Evolutionary conservation across 1,284 basidiomycete genomes (phyloP), one percentile per base, ranked within the genome.

Genomic region (Rugosomyces carneus): DNA sequence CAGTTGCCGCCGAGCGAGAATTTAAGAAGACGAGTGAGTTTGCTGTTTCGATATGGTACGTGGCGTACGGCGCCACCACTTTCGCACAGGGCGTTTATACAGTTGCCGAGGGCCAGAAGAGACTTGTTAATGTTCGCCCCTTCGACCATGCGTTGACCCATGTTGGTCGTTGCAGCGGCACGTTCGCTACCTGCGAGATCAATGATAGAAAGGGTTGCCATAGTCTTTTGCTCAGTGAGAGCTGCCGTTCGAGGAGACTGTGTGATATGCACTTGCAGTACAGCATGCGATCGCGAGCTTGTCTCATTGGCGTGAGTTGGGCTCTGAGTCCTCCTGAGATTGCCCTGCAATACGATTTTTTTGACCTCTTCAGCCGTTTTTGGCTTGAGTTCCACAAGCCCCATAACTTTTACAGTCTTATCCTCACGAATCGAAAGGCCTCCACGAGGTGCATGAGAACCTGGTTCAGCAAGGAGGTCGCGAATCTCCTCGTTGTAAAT

Each of bases 91-190:
- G 94, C 93, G 56, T 94, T 95, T 69, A 98, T 97, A 66, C 93
- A 96, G 65, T 93, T 95, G 27, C 93, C 92, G 24, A 98, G 78
- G 3, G 94, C 92, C 40, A 98, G 81, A 5, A 98, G 78, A 13
- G 93, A 96, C 66, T 96, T 93, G 72, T 98, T 97, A 71, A 97
- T 97, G 61, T 96, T 95, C 36, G 93, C 93, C 29, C 94, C 94
- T 64, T 98, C 94, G 27, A 94, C 84, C 87, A 97, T 92, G 20
- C 94, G 84, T 56, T 93, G 87, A n/a, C 94, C 94, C 83, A 94
- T 93, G 65, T 98, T 97, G 38, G 78, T 84, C 0, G 94, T 97
- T 0, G 92, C 93, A 7, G 92, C 89, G 7, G 94, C 94, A 18
- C 94, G 82, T 62, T 98, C 94, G 58, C 90, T 94, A 16, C 94